Percentiles rank a stretch among this genome's conserved stretches.
Evolutionary conservation across 1,284 basidiomycete genomes (phyloP).

Genomic region (Mycosarcoma maydis): DNA sequence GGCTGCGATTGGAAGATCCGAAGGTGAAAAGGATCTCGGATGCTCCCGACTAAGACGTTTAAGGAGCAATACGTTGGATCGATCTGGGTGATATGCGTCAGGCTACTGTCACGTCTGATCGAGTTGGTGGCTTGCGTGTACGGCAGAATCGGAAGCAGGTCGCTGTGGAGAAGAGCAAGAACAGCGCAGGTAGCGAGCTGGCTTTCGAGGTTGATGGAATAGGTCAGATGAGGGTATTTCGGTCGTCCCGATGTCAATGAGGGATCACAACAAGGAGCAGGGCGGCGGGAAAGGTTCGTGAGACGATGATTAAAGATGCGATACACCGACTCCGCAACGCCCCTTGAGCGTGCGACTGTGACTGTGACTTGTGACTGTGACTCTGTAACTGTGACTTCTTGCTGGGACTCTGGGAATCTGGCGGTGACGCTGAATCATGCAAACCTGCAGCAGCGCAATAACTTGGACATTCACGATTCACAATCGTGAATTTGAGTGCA

Average conservation of each 20-base stretch:
- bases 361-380: conserved; percentile 6
- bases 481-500: not conserved
- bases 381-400: not conserved
- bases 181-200: too few species aligned
- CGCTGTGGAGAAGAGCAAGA: too few species aligned
- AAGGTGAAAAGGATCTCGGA: not conserved
- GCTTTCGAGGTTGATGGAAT: too few species aligned
- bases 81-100: conserved; percentile 10
- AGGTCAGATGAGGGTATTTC: too few species aligned
- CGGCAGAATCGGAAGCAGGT: too few species aligned
- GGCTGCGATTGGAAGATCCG: not conserved
- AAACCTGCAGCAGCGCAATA: conserved; percentile 3
- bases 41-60: not conserved
- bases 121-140: not conserved
- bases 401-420: conserved; percentile 1
- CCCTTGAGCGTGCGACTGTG: conserved; percentile 8
- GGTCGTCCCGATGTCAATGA: too few species aligned
- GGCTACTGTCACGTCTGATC: not conserved
- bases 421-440: not conserved
- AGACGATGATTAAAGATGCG: too few species aligned
- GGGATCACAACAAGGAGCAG: too few species aligned
- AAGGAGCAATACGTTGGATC: not conserved
- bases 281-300: too few species aligned
- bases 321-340: too few species aligned
- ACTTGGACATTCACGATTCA: not conserved